Conservation (phyloP, 768 basidiomycete genomes). For the Rhizopogon vinicolor region DNA sequence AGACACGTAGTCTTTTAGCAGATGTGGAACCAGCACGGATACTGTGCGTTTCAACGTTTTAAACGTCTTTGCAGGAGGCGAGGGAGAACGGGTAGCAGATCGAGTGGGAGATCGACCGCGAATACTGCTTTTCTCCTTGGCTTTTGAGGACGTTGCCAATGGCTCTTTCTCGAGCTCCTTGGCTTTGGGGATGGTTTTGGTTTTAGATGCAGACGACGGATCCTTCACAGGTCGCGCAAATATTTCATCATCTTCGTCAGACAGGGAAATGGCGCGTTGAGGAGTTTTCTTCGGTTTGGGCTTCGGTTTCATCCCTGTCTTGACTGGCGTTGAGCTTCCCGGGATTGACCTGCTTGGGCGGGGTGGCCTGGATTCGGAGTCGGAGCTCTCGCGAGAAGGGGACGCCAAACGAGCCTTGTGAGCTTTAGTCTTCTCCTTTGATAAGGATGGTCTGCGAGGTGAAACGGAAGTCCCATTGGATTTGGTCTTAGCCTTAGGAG, state of each 20-base stretch:
- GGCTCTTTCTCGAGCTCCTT: constrained; percentile 1
- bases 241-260: not conserved
- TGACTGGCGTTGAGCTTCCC: constrained; percentile 16
- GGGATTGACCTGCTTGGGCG: not conserved
- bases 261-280: not conserved
- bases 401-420: not conserved
- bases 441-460: not conserved
- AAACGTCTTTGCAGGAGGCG: constrained; percentile 1
- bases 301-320: constrained; percentile 22
- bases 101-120: constrained; percentile 4
- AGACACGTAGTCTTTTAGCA: constrained; percentile 22
- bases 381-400: not conserved
- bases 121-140: not conserved
- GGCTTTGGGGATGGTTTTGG: not conserved
- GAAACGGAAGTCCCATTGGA: not conserved
- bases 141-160: not conserved
- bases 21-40: constrained; percentile 25
- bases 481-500: not conserved
- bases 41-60: constrained; percentile 16
- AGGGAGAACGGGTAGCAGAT: constrained; percentile 6
- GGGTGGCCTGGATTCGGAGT: not conserved
- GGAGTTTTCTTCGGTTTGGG: constrained; percentile 9
- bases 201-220: not conserved
- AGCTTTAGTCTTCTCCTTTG: not conserved
- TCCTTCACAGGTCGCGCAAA: not conserved